phyloP scores from a whole-genome alignment of 352 stramenopile species.

The Phytophthora brassicae region DNA sequence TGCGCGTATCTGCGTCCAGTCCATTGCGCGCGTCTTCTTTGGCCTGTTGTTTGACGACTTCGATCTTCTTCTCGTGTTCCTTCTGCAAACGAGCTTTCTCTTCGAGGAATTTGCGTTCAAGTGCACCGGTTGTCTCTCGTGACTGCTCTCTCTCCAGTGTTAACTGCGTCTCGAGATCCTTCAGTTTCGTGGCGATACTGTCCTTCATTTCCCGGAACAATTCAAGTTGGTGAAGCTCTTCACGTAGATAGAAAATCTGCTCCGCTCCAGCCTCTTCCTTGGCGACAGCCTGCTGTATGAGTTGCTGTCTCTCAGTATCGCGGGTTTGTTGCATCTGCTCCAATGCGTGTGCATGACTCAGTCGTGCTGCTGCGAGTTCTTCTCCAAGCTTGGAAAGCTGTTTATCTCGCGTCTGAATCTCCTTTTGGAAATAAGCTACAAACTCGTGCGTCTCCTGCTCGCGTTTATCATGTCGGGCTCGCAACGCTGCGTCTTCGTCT shows the following conservation, averaged over 20 bases:
- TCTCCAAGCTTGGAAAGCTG: conserved; percentile 80
- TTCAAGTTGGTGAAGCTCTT: conserved; percentile 71
- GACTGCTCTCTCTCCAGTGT: conserved; percentile 51
- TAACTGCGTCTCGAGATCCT: conserved; percentile 66
- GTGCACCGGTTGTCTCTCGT: conserved; percentile 53
- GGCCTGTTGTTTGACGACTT: conserved; percentile 86
- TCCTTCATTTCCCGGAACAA: conserved; percentile 74
- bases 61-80: conserved; percentile 84
- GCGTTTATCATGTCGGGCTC: conserved; percentile 78
- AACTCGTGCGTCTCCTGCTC: conserved; percentile 95
- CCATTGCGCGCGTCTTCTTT: conserved; percentile 89
- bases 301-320: conserved; percentile 44
- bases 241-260: conserved; percentile 59
- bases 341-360: conserved; percentile 66
- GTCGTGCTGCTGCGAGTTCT: conserved; percentile 64
- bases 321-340: conserved; percentile 51
- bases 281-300: conserved; percentile 42
- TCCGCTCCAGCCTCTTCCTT: conserved; percentile 61
- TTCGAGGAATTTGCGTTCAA: conserved; percentile 89
- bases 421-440: conserved; percentile 93
- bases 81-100: conserved; percentile 85
- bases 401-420: conserved; percentile 87
- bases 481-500: conserved; percentile 78
- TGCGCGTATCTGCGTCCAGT: conserved; percentile 89
- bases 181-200: conserved; percentile 52